Conservation (phyloP, 2,329 filamentous ascomycete genomes). For the Atkinsonella texensis region DNA sequence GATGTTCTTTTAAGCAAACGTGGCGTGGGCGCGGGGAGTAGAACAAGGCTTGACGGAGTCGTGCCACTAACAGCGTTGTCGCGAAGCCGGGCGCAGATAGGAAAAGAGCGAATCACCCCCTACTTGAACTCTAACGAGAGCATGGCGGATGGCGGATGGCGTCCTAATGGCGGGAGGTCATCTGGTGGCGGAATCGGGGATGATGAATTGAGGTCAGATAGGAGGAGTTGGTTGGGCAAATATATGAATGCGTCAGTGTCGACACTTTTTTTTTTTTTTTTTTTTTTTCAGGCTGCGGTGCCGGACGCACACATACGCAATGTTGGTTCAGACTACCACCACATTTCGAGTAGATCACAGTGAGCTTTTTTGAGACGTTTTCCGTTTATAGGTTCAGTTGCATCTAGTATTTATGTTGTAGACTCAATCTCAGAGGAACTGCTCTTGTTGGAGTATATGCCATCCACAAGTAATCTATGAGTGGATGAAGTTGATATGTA, state of each 20-base stretch:
- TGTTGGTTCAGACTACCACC: not conserved
- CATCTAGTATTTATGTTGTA: too few species aligned
- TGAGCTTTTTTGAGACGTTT: not conserved
- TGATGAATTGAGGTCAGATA: conserved; percentile 8
- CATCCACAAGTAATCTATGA: too few species aligned
- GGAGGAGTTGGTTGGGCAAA: conserved; percentile 3
- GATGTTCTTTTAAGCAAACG: not conserved
- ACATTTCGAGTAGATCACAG: not conserved
- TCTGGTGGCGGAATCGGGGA: not conserved
- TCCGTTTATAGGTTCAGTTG: too few species aligned
- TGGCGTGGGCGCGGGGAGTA: conserved; percentile 4
- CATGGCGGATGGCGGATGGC: not conserved
- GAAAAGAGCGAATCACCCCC: not conserved
- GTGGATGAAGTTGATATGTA: too few species aligned
- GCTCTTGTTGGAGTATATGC: too few species aligned
- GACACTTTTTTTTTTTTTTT: conserved; percentile 2
- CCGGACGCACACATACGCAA: not conserved
- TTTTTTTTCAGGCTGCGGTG: conserved; percentile 1
- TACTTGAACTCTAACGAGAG: not conserved
- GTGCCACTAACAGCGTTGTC: not conserved
- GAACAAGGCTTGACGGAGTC: not conserved
- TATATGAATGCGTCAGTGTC: conserved; percentile 4
- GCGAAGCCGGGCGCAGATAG: not conserved
- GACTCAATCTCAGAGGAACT: too few species aligned
- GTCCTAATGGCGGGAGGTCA: not conserved